A percentile compares a stretch with the other conserved stretches of the same genome.
Evolutionary conservation across 768 basidiomycete species (phyloP).

Genomic region (Rhodosporidiobolus odoratus): DNA sequence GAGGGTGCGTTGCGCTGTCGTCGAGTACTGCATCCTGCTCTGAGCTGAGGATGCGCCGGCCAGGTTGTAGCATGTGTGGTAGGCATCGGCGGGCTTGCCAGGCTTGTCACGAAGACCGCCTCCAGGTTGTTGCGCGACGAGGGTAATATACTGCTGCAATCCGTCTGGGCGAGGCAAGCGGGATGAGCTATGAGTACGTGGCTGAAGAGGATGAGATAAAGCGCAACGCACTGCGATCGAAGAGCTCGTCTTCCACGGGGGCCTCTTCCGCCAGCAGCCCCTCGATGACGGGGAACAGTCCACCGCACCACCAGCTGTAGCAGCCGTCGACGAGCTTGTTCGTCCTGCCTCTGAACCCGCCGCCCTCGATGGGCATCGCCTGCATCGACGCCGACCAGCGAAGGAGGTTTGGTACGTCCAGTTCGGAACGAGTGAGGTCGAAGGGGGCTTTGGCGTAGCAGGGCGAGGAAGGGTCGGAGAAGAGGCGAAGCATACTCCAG

Average conservation of each 20-base stretch:
- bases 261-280: constrained; percentile 48
- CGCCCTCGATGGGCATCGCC: constrained; percentile 71
- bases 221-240: constrained; percentile 41
- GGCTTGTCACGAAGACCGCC: constrained; percentile 94
- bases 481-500: constrained; percentile 69
- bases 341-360: constrained; percentile 86
- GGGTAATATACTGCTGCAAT: constrained; percentile 78
- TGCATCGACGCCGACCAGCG: constrained; percentile 86
- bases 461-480: constrained; percentile 40
- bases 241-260: constrained; percentile 41
- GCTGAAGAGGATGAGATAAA: neutral
- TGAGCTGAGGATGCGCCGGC: constrained; percentile 85
- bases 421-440: neutral
- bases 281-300: constrained; percentile 65
- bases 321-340: constrained; percentile 99
- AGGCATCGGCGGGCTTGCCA: constrained; percentile 91
- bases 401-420: constrained; percentile 61
- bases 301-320: constrained; percentile 99
- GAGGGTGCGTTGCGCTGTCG: constrained; percentile 47
- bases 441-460: constrained; percentile 7
- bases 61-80: constrained; percentile 90
- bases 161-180: constrained; percentile 49
- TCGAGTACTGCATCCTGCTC: constrained; percentile 61
- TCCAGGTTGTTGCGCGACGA: constrained; percentile 74
- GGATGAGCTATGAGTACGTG: neutral